phyloP scores from a whole-genome alignment of 805 yeast genomes.

The Saccharomycopsis javanensis region DNA sequence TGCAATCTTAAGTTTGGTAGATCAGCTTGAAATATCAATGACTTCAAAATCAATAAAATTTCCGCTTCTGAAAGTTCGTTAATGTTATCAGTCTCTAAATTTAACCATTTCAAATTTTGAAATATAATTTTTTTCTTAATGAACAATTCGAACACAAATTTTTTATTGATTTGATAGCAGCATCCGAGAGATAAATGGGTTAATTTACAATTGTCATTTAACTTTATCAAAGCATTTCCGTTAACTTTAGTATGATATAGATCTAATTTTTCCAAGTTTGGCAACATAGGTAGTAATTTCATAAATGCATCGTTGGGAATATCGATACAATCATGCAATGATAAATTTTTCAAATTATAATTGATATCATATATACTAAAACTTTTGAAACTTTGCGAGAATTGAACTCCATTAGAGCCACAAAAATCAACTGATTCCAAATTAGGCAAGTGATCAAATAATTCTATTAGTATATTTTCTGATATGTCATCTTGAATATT shows the following conservation, averaged over 20 bases:
- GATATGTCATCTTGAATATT: conserved; percentile 78
- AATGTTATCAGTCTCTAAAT: conserved; percentile 16
- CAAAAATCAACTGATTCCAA: conserved; percentile 76
- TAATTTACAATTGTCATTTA: conserved; percentile 49
- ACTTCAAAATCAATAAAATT: conserved; percentile 9
- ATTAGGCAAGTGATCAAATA: conserved; percentile 45
- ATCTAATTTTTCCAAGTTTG: conserved; percentile 57
- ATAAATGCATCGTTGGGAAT: conserved; percentile 48
- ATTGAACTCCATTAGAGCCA: conserved; percentile 64
- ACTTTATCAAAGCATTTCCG: conserved; percentile 43
- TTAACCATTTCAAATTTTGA: conserved; percentile 15
- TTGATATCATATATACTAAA: conserved; percentile 22
- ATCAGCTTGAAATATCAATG: not conserved
- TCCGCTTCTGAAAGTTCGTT: conserved; percentile 12
- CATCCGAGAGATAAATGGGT: conserved; percentile 59
- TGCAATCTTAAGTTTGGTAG: conserved; percentile 10
- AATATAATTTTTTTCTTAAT: not conserved
- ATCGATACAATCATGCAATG: conserved; percentile 85
- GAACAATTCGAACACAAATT: conserved; percentile 12
- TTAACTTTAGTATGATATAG: conserved; percentile 73
- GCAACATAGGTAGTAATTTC: conserved; percentile 47
- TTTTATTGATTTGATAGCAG: conserved; percentile 15
- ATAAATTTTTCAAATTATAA: conserved; percentile 32
- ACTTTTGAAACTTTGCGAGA: conserved; percentile 44
- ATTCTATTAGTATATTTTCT: conserved; percentile 39